Conservation (phyloP, 306 rosid genomes). For the Glycyrrhiza uralensis region DNA sequence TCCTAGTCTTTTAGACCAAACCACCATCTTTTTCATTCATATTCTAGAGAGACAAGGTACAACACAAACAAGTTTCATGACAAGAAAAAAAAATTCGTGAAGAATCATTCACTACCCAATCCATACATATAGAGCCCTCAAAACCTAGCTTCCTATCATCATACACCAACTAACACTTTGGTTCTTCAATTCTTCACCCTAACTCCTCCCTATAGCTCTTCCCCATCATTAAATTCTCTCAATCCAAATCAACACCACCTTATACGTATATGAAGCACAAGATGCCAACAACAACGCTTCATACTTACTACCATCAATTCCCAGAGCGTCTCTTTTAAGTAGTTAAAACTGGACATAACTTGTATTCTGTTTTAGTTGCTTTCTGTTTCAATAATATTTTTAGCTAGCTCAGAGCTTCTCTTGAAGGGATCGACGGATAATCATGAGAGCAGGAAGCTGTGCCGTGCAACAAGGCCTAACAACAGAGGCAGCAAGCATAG, state of each 20-base stretch:
- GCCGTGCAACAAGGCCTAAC: slow-evolving; percentile 82
- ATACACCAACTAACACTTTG: not conserved
- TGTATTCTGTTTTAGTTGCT: too few relatives aligned
- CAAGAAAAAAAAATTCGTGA: not conserved
- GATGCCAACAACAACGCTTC: not conserved
- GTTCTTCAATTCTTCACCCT: slow-evolving; percentile 19
- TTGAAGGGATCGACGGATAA: too few relatives aligned
- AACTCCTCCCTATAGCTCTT: not conserved
- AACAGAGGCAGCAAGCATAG: slow-evolving; percentile 62
- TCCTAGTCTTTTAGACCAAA: slow-evolving; percentile 28
- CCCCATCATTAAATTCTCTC: slow-evolving; percentile 19
- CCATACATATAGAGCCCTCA: not conserved
- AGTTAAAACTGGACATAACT: too few relatives aligned
- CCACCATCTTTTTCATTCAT: slow-evolving; percentile 27
- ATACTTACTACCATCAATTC: not conserved
- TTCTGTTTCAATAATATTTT: too few relatives aligned
- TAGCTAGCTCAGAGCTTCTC: too few relatives aligned
- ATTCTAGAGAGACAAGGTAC: not conserved
- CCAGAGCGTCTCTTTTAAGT: not conserved
- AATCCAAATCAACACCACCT: slow-evolving; percentile 21
- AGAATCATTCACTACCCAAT: not conserved
- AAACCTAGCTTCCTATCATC: slow-evolving; percentile 24
- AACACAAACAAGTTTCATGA: not conserved
- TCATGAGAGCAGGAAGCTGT: slow-evolving; percentile 88
- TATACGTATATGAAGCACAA: not conserved